Percentiles rank a stretch among this genome's conserved stretches.
phyloP scores from a whole-genome alignment of 179 eudicot genomes.

The Pouteria campechiana region DNA sequence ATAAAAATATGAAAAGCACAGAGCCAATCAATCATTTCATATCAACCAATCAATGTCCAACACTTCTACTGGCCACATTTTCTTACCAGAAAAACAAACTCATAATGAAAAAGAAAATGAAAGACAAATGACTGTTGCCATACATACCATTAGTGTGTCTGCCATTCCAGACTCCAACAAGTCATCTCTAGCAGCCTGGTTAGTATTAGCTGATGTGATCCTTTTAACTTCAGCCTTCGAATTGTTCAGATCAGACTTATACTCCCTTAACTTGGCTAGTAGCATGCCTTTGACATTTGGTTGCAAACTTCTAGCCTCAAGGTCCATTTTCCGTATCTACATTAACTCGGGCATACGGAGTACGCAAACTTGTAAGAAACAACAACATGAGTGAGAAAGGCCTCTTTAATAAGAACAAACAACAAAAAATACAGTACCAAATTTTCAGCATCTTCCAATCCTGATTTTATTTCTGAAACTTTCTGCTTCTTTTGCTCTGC shows the following conservation, averaged over 20 bases:
- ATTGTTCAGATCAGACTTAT: slow-evolving; percentile 46
- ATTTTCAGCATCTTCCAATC: slow-evolving; percentile 49
- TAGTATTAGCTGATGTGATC: slow-evolving; percentile 27
- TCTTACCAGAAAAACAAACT: no score
- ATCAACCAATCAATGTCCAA: no score
- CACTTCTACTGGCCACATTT: no score
- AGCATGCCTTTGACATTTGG: slow-evolving; percentile 38
- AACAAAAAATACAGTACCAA: slow-evolving; percentile 25
- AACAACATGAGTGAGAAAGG: neutral
- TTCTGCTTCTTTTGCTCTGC: slow-evolving; percentile 68
- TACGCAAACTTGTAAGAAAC: neutral
- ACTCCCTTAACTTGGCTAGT: slow-evolving; percentile 54
- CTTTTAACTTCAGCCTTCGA: slow-evolving; percentile 44
- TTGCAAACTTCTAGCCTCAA: slow-evolving; percentile 51
- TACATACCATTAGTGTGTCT: slow-evolving; percentile 31
- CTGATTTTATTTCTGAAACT: slow-evolving; percentile 36
- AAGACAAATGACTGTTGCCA: neutral
- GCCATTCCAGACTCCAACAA: slow-evolving; percentile 53
- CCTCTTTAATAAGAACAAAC: neutral
- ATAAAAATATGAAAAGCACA: no score
- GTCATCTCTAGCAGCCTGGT: slow-evolving; percentile 41
- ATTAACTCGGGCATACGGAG: slow-evolving; percentile 1
- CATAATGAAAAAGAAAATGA: no score
- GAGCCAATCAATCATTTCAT: no score
- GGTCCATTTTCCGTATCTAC: slow-evolving; percentile 66